Evolutionary conservation across 208 protist genomes (phyloP), one percentile per base, ranked within the genome.

Genomic region (Trypanosoma cruzi): DNA sequence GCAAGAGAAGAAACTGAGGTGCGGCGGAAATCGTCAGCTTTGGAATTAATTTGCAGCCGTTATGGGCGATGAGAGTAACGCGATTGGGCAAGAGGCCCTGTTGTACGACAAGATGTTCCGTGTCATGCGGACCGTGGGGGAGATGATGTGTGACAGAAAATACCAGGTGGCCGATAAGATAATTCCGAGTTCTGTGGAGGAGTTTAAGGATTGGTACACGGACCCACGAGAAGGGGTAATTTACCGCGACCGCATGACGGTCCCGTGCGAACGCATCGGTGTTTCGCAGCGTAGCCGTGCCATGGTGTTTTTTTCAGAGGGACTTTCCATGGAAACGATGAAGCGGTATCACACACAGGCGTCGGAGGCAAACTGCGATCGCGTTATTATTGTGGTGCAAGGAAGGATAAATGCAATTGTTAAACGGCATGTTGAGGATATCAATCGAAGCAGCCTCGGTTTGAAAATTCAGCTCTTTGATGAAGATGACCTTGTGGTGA

Each of bases 401-500:
- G 73, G 74, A 26, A 85, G 81, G 73, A 73, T 86, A 2, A 90
- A 88, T 66, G 79, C 89, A 3, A 90, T 87, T 22, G 84, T 91
- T 32, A 79, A 82, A 64, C 86, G 89, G 60, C 77, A 81, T 31
- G 81, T 94, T 6, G 86, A 91, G 49, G 82, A 79, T 44, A 69
- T 86, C 63, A 95, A 94, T 71, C 82, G 88, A 26, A 80, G 78
- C 55, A 80, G 81, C 37, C 57, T 71, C n/a, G 70, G 70, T 44
- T 49, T 93, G 52, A 80, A 90, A 20, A 85, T 99, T 42, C 92
- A 99, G 79, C 68, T 94, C 6, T 99, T 99, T 71, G 78, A 95
- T 36, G 96, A 99, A 79, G 84, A 90, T 40, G 96, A 99, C 61
- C 84, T 99, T 24, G 77, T 98, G 32, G 90, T 99, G 56, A 99